A percentile compares a stretch with the other conserved stretches of the same genome.
These are phyloP conservation scores for Lasiodiplodia gonubiensis DNA, from an alignment of 2,329 filamentous ascomycete species.

Conservation along the genomic window DNA sequence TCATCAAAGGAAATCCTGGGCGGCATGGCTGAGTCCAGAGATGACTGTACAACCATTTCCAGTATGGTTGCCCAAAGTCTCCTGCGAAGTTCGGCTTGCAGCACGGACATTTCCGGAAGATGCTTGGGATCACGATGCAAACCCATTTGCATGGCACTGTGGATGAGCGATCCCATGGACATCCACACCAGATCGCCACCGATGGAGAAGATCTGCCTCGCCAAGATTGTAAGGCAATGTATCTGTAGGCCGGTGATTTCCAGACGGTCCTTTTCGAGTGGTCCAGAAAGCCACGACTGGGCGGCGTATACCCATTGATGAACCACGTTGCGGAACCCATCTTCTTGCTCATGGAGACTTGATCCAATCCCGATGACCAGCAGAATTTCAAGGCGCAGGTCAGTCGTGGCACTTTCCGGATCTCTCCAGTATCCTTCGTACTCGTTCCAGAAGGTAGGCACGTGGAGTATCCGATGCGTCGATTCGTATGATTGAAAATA, in stretches of 20 bases:
- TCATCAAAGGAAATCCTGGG: conserved; percentile 40
- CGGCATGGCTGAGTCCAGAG: conserved; percentile 33
- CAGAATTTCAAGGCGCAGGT: conserved; percentile 7
- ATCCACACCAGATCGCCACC: conserved; percentile 45
- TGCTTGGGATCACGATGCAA: conserved; percentile 48
- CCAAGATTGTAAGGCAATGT: conserved; percentile 43
- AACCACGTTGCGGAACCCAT: background rate
- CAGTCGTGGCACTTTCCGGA: conserved; percentile 29
- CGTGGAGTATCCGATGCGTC: conserved; percentile 36
- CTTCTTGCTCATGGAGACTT: background rate
- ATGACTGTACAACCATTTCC: conserved; percentile 46
- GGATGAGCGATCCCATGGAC: conserved; percentile 46
- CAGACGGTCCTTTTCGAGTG: conserved; percentile 39
- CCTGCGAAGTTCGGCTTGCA: conserved; percentile 49
- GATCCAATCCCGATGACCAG: conserved; percentile 33
- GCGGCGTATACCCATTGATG: conserved; percentile 31
- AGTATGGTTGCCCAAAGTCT: conserved; percentile 54
- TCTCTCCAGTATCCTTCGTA: conserved; percentile 35
- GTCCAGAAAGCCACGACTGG: conserved; percentile 45
- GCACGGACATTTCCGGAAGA: conserved; percentile 44
- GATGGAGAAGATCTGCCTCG: conserved; percentile 40
- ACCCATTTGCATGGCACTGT: conserved; percentile 51
- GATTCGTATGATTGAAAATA: conserved; percentile 36
- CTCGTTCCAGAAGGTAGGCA: conserved; percentile 35
- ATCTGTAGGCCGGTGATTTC: conserved; percentile 43